phyloP scores from a whole-genome alignment of 2,329 filamentous ascomycete species.

The Paecilomyces formosus region DNA sequence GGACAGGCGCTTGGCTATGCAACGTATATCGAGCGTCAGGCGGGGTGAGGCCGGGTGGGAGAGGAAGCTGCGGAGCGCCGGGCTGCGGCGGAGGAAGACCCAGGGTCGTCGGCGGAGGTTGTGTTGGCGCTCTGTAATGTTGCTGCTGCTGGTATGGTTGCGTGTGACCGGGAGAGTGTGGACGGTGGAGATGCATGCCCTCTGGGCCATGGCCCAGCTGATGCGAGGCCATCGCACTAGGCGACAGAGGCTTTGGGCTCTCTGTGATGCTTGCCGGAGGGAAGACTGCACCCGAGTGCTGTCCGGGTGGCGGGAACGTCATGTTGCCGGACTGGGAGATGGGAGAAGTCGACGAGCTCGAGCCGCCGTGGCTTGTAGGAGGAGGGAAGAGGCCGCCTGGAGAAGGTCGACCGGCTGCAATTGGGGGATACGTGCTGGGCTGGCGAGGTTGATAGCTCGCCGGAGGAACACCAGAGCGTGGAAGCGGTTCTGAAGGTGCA shows the following conservation, averaged over 20 bases:
- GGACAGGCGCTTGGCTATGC: conserved; percentile 28
- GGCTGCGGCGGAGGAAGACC: conserved; percentile 31
- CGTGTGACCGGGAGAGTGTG: conserved; percentile 35
- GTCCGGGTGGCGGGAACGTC: conserved; percentile 32
- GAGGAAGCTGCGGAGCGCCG: conserved; percentile 37
- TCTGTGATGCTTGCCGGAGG: conserved; percentile 70
- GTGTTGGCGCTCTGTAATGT: conserved; percentile 15
- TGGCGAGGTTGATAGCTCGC: conserved; percentile 56
- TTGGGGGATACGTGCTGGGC: conserved; percentile 69
- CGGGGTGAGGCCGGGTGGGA: conserved; percentile 34
- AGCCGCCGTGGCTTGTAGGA: conserved; percentile 49
- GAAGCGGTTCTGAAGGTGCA: conserved; percentile 45
- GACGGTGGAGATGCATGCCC: conserved; percentile 30
- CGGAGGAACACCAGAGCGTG: conserved; percentile 24
- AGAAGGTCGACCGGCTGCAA: conserved; percentile 46
- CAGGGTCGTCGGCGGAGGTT: conserved; percentile 11
- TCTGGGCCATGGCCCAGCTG: conserved; percentile 30
- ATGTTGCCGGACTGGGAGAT: conserved; percentile 36
- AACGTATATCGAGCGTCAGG: conserved; percentile 37
- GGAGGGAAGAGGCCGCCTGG: conserved; percentile 57
- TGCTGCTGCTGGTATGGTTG: conserved; percentile 33
- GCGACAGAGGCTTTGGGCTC: conserved; percentile 70
- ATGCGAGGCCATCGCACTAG: conserved; percentile 33
- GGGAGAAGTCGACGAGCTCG: conserved; percentile 50
- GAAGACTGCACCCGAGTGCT: conserved; percentile 52